Evolutionary conservation across 1,284 basidiomycete species (phyloP).

Genomic region (Tilletia indica): DNA sequence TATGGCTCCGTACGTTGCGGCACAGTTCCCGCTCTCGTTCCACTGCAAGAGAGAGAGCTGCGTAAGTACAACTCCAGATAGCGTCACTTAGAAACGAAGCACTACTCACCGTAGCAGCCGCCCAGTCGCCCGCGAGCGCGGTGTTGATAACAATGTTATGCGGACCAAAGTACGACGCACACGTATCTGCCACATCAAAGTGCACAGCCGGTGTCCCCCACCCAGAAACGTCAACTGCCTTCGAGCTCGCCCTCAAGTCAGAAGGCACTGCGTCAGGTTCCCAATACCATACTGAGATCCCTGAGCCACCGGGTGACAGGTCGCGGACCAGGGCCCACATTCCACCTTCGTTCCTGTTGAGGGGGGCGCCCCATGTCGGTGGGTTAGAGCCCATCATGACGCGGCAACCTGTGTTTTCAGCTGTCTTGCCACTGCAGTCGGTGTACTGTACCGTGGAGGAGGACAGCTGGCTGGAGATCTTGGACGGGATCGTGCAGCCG

Average conservation of each 20-base stretch:
- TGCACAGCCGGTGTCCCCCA: constrained; percentile 47
- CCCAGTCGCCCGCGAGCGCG: constrained; percentile 51
- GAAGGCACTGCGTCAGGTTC: constrained; percentile 30
- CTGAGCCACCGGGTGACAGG: constrained; percentile 43
- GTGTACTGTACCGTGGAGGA: constrained; percentile 35
- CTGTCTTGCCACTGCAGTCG: constrained; percentile 40
- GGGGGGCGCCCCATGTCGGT: constrained; percentile 37
- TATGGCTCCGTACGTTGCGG: constrained; percentile 13
- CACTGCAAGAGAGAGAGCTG: not conserved
- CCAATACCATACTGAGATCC: constrained; percentile 52
- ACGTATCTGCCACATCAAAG: constrained; percentile 37
- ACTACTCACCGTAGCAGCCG: constrained; percentile 24
- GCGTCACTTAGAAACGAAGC: not conserved
- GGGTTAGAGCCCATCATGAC: constrained; percentile 40
- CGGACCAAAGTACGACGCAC: constrained; percentile 38
- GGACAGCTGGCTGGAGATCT: constrained; percentile 24
- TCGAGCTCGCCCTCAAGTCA: constrained; percentile 34
- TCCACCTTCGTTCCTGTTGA: constrained; percentile 48
- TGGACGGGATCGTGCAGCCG: constrained; percentile 31
- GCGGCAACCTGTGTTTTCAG: constrained; percentile 41
- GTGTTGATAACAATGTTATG: constrained; percentile 51
- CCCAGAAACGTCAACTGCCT: constrained; percentile 31
- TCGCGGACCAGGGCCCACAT: constrained; percentile 51
- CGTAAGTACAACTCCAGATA: not conserved
- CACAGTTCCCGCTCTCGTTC: constrained; percentile 17